Conservation (phyloP, 2,329 filamentous ascomycete genomes). For the Monosporascus sp. region DNA sequence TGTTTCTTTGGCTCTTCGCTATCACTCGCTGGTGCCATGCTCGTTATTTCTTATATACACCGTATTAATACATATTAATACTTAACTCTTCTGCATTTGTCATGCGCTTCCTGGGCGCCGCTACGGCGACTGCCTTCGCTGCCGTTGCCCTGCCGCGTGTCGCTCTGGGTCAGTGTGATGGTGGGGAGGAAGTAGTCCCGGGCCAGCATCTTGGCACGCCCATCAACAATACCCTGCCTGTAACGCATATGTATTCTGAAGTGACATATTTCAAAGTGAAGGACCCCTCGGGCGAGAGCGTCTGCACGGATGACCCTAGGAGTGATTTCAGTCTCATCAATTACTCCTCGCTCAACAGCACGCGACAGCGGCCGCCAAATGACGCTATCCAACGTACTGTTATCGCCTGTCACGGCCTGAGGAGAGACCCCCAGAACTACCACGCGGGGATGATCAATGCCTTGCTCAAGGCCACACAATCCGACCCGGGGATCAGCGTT, state of each 20-base stretch:
- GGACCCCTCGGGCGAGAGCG: neutral
- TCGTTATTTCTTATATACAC: neutral
- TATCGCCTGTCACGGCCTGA: conserved; percentile 1
- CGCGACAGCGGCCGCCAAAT: neutral
- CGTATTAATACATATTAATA: neutral
- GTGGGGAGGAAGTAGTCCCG: neutral
- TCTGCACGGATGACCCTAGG: neutral
- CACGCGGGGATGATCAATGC: conserved; percentile 1
- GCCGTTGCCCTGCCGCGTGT: neutral
- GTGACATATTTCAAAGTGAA: conserved; percentile 3
- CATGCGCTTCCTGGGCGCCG: neutral
- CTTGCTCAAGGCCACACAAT: neutral
- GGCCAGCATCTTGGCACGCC: conserved; percentile 1
- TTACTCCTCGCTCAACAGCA: conserved; percentile 1
- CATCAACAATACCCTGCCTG: neutral
- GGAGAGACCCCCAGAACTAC: conserved; percentile 1
- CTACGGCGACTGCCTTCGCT: neutral
- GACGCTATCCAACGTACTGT: neutral
- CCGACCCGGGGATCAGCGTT: neutral
- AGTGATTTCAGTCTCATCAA: conserved; percentile 1
- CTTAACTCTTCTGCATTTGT: neutral
- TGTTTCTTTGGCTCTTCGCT: neutral
- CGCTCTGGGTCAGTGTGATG: neutral
- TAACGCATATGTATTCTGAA: neutral
- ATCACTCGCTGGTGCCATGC: neutral